Conservation (phyloP, 208 protist genomes). For the Leishmania martiniquensis region DNA sequence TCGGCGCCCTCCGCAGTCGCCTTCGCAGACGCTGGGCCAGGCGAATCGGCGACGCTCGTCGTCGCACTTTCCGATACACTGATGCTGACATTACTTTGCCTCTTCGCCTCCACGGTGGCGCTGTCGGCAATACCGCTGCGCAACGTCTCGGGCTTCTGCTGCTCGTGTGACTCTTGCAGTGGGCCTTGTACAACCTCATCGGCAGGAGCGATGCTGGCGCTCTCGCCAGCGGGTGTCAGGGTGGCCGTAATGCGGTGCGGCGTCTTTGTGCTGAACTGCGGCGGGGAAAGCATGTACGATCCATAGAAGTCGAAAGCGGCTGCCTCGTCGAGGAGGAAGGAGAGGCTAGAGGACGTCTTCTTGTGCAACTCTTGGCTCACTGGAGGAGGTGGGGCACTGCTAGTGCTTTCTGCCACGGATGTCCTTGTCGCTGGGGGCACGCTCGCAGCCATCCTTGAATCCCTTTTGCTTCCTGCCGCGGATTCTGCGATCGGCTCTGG, state of each 20-base stretch:
- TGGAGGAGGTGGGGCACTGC: not conserved
- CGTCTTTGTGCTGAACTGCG: slow-evolving; percentile 7
- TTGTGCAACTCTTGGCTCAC: slow-evolving; percentile 2
- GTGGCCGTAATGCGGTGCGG: not conserved
- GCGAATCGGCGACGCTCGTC: not conserved
- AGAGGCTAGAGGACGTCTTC: not conserved
- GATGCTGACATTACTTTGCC: slow-evolving; percentile 1
- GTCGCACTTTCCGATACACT: not conserved
- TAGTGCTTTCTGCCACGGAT: not conserved
- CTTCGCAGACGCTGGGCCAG: not conserved
- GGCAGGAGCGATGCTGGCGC: not conserved
- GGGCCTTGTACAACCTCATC: not conserved
- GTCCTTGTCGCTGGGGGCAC: not conserved
- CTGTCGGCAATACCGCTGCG: not conserved
- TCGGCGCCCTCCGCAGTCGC: not conserved
- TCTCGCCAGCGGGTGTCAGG: slow-evolving; percentile 1
- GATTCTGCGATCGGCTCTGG: not conserved
- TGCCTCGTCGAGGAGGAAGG: slow-evolving; percentile 11
- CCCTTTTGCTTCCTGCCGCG: not conserved
- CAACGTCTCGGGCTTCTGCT: not conserved
- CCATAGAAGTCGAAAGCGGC: slow-evolving; percentile 21
- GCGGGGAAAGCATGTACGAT: slow-evolving; percentile 15
- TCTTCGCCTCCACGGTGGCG: not conserved
- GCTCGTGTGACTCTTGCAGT: not conserved
- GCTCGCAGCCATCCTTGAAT: not conserved